A percentile compares a stretch with the other conserved stretches of the same genome.
Evolutionary conservation across 2,329 filamentous ascomycete genomes (phyloP).

Genomic region (Macrophomina phaseolina): DNA sequence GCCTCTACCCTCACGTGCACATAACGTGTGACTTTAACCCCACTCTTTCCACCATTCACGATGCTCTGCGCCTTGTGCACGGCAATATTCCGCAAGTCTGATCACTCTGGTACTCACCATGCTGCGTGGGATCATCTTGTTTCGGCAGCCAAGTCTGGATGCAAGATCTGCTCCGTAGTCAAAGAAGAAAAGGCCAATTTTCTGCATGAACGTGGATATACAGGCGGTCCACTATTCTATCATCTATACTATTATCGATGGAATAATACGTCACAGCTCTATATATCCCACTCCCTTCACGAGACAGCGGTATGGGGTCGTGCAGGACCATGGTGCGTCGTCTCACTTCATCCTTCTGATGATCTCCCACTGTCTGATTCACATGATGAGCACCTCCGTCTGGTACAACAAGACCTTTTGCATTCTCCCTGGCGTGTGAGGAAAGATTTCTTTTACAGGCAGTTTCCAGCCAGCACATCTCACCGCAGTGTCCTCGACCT

Average conservation of each 20-base stretch:
- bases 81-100: neutral
- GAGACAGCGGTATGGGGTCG: neutral
- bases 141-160: neutral
- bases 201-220: neutral
- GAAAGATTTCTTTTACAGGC: neutral
- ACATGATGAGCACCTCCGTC: neutral
- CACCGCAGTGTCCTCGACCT: neutral
- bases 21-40: no score
- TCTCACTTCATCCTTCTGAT: neutral
- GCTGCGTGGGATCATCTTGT: neutral
- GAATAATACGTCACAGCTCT: neutral
- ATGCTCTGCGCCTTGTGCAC: neutral
- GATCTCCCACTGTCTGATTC: neutral
- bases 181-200: neutral
- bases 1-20: no score
- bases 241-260: no score
- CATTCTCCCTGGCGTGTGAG: neutral
- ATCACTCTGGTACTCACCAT: neutral
- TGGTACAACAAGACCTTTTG: neutral
- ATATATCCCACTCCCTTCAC: neutral
- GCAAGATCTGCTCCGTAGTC: neutral
- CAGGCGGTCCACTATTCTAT: neutral
- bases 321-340: neutral
- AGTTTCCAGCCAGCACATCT: neutral
- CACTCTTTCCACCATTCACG: no score